Conservation (phyloP, 768 basidiomycete species). For the Agrocybe chaxingu region DNA sequence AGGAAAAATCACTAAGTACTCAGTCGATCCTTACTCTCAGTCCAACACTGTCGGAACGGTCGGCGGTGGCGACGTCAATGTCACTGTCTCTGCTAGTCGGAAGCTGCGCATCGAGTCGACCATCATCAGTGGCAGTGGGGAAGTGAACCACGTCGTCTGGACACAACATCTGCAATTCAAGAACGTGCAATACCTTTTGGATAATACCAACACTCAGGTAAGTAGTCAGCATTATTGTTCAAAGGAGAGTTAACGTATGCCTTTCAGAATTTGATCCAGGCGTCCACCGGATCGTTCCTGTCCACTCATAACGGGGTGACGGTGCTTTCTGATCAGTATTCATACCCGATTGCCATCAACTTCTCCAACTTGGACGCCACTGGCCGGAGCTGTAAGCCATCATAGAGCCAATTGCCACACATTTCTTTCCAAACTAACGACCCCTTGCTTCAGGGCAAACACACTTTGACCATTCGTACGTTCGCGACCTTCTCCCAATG, state of each 20-base stretch:
- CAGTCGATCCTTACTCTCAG: constrained; percentile 53
- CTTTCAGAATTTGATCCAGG: constrained; percentile 38
- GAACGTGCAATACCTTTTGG: constrained; percentile 60
- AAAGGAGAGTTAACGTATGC: not conserved
- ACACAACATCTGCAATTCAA: constrained; percentile 58
- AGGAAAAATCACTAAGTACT: constrained; percentile 60
- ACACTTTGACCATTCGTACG: constrained; percentile 68
- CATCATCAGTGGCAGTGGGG: constrained; percentile 61
- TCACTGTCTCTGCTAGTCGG: constrained; percentile 61
- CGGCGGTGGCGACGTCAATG: constrained; percentile 46
- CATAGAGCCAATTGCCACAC: not conserved
- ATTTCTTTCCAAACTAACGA: constrained; percentile 1
- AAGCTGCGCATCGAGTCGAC: constrained; percentile 58
- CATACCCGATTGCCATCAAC: constrained; percentile 45
- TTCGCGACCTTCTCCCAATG: constrained; percentile 52
- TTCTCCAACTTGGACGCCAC: constrained; percentile 32
- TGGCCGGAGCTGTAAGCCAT: constrained; percentile 33
- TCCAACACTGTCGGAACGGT: constrained; percentile 44
- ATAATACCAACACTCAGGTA: constrained; percentile 42
- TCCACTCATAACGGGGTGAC: constrained; percentile 42
- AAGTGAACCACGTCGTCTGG: constrained; percentile 51
- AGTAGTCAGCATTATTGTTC: not conserved
- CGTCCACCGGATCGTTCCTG: constrained; percentile 29
- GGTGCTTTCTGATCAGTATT: constrained; percentile 37
- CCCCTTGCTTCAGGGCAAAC: constrained; percentile 36